phyloP scores from a whole-genome alignment of 1,284 basidiomycete genomes.

The Ustilago esculenta region DNA sequence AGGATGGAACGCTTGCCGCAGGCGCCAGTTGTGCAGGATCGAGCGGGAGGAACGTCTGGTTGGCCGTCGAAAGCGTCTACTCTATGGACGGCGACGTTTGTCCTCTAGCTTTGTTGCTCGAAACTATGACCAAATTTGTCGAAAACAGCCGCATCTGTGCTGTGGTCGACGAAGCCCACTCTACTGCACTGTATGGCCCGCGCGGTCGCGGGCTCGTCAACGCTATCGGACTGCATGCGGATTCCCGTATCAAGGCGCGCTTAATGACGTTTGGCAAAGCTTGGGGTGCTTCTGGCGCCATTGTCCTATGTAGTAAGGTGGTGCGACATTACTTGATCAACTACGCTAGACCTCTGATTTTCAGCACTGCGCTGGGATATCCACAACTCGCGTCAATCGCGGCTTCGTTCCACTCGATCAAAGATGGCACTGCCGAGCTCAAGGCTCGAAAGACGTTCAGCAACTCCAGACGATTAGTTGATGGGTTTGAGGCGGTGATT shows the following conservation, averaged over 20 bases:
- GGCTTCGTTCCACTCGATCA: slow-evolving; percentile 81
- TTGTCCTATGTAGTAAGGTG: slow-evolving; percentile 77
- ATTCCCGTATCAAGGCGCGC: slow-evolving; percentile 39
- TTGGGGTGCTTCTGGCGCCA: slow-evolving; percentile 71
- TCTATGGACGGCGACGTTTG: slow-evolving; percentile 95
- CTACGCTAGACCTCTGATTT: slow-evolving; percentile 82
- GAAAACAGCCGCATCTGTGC: slow-evolving; percentile 67
- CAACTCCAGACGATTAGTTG: slow-evolving; percentile 7
- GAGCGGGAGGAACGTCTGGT: slow-evolving; percentile 52
- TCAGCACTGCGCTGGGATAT: slow-evolving; percentile 54
- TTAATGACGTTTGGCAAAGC: slow-evolving; percentile 65
- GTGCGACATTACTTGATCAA: slow-evolving; percentile 87
- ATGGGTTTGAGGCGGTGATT: slow-evolving; percentile 21
- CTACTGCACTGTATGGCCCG: slow-evolving; percentile 78
- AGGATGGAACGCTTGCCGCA: slow-evolving; percentile 5
- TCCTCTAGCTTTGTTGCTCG: slow-evolving; percentile 76
- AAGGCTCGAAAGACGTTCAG: slow-evolving; percentile 32
- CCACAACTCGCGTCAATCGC: slow-evolving; percentile 72
- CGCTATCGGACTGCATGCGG: slow-evolving; percentile 27
- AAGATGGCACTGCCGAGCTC: slow-evolving; percentile 74
- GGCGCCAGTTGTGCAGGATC: slow-evolving; percentile 3
- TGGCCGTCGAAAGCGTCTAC: slow-evolving; percentile 90
- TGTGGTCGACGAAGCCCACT: slow-evolving; percentile 81
- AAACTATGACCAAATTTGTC: slow-evolving; percentile 73
- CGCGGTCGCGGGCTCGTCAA: slow-evolving; percentile 50